Evolutionary conservation across 352 stramenopile species (phyloP), one percentile per base, ranked within the genome.

Genomic region (Pythium myriotylum): DNA sequence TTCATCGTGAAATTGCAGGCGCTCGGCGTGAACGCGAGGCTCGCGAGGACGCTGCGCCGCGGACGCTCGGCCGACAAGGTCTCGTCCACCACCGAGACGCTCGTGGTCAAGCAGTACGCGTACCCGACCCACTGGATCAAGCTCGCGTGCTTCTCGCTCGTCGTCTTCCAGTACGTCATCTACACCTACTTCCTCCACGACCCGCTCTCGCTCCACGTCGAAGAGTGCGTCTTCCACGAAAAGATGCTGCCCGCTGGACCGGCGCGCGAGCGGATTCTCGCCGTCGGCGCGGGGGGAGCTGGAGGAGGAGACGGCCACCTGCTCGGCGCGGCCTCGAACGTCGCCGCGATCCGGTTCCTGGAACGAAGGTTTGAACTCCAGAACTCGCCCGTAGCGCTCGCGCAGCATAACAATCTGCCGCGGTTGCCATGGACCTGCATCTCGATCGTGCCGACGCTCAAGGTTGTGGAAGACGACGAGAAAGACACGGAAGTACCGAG

Each of bases 121-220:
- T 91, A 88, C 52, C 78, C 81, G 12, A 91, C 81, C 3, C 73
- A 84, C 26, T 91, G 71, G 70, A 70, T 91, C 60, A 84, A 78
- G 26, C 70, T 86, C n/a, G 79, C 73, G 35, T 81, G 70, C 17
- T n/a, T 75, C 2, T 73, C 70, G 49, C 67, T 91, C 10, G 58
- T 88, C 24, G 5, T 76, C 7, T 42, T 81, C 29, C 81, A 91
- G 59, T 45, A 72, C 1, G 41, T 84, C 17, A 73, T 85, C 14
- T 81, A 66, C 56, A 74, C 54, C 55, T 64, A 79, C 48, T 86
- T 84, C 47, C 78, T 87, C 59, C 65, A 73, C 7, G 46, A 79
- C 33, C 72, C 58, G 17, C 69, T 89, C 10, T 62, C 81, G 48
- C 55, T 91, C 39, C 70, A 79, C 20, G 80, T 91, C 17, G 69